Percentiles rank a stretch among this genome's conserved stretches.
Evolutionary conservation across 768 basidiomycete species (phyloP).

Genomic region (Paxillus ammoniavirescens): DNA sequence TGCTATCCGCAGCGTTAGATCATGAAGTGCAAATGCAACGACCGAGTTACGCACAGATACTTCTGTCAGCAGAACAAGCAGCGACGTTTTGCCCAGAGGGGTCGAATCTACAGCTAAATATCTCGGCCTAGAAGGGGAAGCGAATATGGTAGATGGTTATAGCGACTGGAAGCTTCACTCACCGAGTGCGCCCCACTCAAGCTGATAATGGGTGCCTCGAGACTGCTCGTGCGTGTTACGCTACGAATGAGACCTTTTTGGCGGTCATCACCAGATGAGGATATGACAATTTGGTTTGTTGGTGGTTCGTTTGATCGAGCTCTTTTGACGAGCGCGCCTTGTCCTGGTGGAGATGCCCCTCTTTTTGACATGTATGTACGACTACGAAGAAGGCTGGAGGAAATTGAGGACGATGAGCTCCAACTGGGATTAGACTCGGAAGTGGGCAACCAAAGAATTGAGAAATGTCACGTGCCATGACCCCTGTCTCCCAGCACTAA

Average conservation of each 20-base stretch:
- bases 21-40: slow-evolving; percentile 2
- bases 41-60: slow-evolving; percentile 66
- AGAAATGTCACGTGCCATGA: background rate
- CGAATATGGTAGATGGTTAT: background rate
- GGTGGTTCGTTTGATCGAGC: slow-evolving; percentile 48
- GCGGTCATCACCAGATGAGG: slow-evolving; percentile 68
- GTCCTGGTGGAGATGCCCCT: slow-evolving; percentile 51
- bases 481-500: background rate
- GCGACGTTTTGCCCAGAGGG: slow-evolving; percentile 93
- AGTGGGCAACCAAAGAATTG: background rate
- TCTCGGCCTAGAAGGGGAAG: slow-evolving; percentile 59
- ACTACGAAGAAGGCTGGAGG: background rate
- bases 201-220: slow-evolving; percentile 93
- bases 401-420: background rate
- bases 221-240: slow-evolving; percentile 87
- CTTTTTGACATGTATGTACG: slow-evolving; percentile 66
- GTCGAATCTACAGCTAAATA: slow-evolving; percentile 90
- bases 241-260: slow-evolving; percentile 80
- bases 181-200: slow-evolving; percentile 86
- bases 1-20: slow-evolving; percentile 41
- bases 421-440: background rate
- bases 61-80: slow-evolving; percentile 86
- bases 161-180: slow-evolving; percentile 27
- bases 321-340: slow-evolving; percentile 62
- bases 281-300: slow-evolving; percentile 73